phyloP scores from a whole-genome alignment of 129 eudicot genomes.

The Oenanthe sinensis region DNA sequence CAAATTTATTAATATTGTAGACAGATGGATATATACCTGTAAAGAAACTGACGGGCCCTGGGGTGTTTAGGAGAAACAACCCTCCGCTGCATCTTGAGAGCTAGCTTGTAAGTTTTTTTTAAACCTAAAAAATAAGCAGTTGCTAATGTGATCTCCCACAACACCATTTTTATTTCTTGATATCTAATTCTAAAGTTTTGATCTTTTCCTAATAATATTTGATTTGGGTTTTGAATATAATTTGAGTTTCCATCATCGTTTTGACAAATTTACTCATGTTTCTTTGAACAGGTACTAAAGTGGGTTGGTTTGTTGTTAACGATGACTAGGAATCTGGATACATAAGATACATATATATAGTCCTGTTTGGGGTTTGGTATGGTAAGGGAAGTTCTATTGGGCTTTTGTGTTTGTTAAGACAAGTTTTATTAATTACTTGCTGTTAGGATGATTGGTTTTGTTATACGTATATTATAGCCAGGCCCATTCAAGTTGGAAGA shows the following conservation, averaged over 20 bases:
- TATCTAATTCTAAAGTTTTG: not conserved
- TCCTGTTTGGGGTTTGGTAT: not conserved
- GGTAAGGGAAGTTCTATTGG: not conserved
- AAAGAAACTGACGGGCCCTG: slow-evolving; percentile 54
- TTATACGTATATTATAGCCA: not conserved
- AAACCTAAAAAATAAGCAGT: slow-evolving; percentile 92
- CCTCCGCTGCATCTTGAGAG: slow-evolving; percentile 69
- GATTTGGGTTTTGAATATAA: not conserved
- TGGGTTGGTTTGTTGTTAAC: not conserved
- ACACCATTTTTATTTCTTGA: slow-evolving; percentile 50
- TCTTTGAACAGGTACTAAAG: not conserved
- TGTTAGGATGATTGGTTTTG: not conserved
- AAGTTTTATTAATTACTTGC: not conserved
- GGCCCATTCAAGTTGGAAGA: not conserved
- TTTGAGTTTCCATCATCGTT: not conserved
- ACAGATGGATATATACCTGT: slow-evolving; percentile 28
- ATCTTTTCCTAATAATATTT: not conserved
- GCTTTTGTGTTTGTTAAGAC: not conserved
- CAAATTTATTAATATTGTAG: not conserved
- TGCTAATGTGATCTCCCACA: slow-evolving; percentile 89
- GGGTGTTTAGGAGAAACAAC: slow-evolving; percentile 50
- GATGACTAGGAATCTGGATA: not conserved
- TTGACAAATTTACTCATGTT: not conserved
- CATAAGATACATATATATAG: not conserved
- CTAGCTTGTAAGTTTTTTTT: slow-evolving; percentile 65